phyloP scores from a whole-genome alignment of 1,284 basidiomycete genomes.

The Ganoderma multipileum region DNA sequence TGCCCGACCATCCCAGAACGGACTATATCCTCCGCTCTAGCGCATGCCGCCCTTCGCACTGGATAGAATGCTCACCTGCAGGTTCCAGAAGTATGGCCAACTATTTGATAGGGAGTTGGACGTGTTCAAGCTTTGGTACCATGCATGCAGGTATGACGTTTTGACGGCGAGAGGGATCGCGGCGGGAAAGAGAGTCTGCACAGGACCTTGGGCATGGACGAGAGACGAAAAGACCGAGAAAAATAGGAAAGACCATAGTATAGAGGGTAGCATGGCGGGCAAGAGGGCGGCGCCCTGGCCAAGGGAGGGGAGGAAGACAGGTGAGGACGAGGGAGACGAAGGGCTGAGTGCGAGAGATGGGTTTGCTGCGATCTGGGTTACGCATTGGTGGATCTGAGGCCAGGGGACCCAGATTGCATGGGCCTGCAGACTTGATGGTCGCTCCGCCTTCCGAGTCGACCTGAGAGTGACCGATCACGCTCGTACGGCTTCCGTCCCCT shows the following conservation, averaged over 20 bases:
- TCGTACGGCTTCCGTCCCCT: neutral
- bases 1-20: slow-evolving; percentile 30
- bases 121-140: slow-evolving; percentile 15
- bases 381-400: neutral
- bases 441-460: neutral
- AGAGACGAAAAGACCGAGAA: slow-evolving; percentile 18
- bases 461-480: neutral
- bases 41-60: neutral
- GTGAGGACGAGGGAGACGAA: slow-evolving; percentile 7
- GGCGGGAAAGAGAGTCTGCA: slow-evolving; percentile 23
- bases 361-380: neutral
- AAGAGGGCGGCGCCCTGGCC: slow-evolving; percentile 5
- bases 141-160: slow-evolving; percentile 25
- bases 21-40: slow-evolving; percentile 1
- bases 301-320: slow-evolving; percentile 11
- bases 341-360: neutral
- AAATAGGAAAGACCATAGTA: slow-evolving; percentile 21
- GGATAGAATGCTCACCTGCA: slow-evolving; percentile 3
- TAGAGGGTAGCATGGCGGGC: slow-evolving; percentile 11
- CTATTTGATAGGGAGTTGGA: neutral
- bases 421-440: neutral
- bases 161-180: slow-evolving; percentile 24
- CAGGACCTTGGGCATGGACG: slow-evolving; percentile 16
- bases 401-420: neutral
- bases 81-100: slow-evolving; percentile 22